Percentiles rank a stretch among this genome's conserved stretches.
Evolutionary conservation across 306 rosid species (phyloP).

Genomic region (Lithocarpus polystachyus): DNA sequence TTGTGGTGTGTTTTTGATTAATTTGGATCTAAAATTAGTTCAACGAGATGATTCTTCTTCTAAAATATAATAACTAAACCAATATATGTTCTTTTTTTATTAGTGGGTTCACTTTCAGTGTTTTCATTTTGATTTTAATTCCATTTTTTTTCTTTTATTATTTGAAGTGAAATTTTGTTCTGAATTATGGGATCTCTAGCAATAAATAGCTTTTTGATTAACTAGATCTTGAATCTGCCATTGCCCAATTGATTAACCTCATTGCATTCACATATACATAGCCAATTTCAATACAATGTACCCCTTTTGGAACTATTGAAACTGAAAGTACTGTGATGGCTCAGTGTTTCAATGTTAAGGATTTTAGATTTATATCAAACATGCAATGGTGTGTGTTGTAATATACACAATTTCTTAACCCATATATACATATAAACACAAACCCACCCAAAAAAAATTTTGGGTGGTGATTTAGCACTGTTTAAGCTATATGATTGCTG

Average conservation of each 20-base stretch:
- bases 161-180: background rate
- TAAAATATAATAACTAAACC: background rate
- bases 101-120: constrained; percentile 6
- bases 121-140: constrained; percentile 18
- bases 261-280: background rate
- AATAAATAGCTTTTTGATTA: background rate
- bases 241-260: background rate
- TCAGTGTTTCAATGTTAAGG: background rate
- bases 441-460: background rate
- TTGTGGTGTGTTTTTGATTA: background rate
- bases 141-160: background rate
- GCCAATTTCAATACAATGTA: constrained; percentile 1
- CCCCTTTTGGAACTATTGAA: background rate
- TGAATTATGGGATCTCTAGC: constrained; percentile 24
- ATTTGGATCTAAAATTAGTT: constrained; percentile 38
- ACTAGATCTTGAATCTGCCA: constrained; percentile 28
- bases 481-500: background rate
- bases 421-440: background rate
- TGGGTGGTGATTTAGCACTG: background rate
- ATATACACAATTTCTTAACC: background rate
- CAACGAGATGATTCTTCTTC: constrained; percentile 8
- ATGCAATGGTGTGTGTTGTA: background rate
- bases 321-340: too few species aligned
- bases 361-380: background rate
- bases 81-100: background rate